Percentiles rank a stretch among this genome's conserved stretches.
These are phyloP conservation scores for Comarum palustre DNA, from an alignment of 306 rosid genomes.

Conservation along the genomic window DNA sequence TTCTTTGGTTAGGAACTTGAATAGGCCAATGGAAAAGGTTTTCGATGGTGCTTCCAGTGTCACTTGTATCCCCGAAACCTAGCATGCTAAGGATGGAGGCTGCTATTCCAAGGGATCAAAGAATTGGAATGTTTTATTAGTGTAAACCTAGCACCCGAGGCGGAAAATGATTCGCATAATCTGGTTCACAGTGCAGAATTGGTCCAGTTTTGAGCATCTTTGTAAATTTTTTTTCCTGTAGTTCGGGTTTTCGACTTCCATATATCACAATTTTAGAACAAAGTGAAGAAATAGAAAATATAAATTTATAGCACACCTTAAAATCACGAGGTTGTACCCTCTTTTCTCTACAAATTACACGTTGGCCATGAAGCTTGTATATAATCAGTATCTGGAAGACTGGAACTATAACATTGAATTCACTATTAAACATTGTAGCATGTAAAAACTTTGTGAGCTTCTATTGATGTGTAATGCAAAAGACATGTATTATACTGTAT, in stretches of 20 bases:
- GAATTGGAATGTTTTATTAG: too few relatives aligned
- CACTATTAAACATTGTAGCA: neutral
- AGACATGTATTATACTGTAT: constrained; percentile 8
- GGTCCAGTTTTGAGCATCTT: too few relatives aligned
- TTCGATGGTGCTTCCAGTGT: too few relatives aligned
- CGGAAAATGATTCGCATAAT: neutral
- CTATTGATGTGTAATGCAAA: constrained; percentile 1
- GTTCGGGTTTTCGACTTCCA: too few relatives aligned
- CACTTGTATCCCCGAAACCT: too few relatives aligned
- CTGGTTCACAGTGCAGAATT: neutral
- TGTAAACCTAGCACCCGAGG: too few relatives aligned
- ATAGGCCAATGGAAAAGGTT: too few relatives aligned
- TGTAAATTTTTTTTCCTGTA: too few relatives aligned
- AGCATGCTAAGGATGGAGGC: too few relatives aligned
- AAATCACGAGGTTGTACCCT: too few relatives aligned
- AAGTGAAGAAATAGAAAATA: neutral
- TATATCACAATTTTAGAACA: neutral
- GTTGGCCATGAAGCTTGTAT: neutral
- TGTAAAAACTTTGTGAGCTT: neutral
- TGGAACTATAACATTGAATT: neutral
- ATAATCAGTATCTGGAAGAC: neutral
- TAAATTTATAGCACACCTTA: neutral
- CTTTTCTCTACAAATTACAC: neutral
- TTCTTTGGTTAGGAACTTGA: too few relatives aligned
- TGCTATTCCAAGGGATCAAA: too few relatives aligned